Conservation (phyloP, 2,329 filamentous ascomycete species). For the Fusarium incarnatum region DNA sequence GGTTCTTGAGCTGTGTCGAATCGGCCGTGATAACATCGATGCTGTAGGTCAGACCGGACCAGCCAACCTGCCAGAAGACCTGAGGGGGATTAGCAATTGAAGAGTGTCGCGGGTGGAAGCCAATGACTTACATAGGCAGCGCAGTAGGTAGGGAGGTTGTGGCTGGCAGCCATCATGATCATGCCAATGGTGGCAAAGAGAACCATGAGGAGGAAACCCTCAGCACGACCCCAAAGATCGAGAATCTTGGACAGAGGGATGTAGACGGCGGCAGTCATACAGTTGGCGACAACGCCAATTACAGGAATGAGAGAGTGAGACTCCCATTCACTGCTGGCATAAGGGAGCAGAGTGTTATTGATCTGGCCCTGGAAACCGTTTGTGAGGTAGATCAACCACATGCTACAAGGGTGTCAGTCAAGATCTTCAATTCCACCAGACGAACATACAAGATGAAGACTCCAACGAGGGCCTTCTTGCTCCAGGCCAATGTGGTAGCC, state of each 20-base stretch:
- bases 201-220: constrained; percentile 68
- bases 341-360: constrained; percentile 56
- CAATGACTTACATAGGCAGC: constrained; percentile 58
- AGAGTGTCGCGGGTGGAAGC: accelerated
- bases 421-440: not conserved
- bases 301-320: constrained; percentile 65
- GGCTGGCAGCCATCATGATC: constrained; percentile 71
- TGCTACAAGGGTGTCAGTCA: constrained; percentile 34
- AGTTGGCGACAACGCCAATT: constrained; percentile 64
- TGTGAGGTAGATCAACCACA: constrained; percentile 64
- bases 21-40: constrained; percentile 75
- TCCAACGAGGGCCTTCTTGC: constrained; percentile 51
- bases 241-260: constrained; percentile 72
- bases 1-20: constrained; percentile 59
- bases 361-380: constrained; percentile 62
- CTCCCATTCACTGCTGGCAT: constrained; percentile 63
- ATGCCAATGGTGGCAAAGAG: constrained; percentile 62
- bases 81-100: constrained; percentile 19
- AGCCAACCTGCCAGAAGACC: constrained; percentile 73
- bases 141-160: constrained; percentile 56
- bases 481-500: constrained; percentile 57
- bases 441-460: constrained; percentile 49
- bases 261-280: constrained; percentile 69
- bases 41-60: constrained; percentile 70
- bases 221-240: constrained; percentile 71